phyloP scores from a whole-genome alignment of 2,329 filamentous ascomycete genomes.

The Calonectria crousiana region DNA sequence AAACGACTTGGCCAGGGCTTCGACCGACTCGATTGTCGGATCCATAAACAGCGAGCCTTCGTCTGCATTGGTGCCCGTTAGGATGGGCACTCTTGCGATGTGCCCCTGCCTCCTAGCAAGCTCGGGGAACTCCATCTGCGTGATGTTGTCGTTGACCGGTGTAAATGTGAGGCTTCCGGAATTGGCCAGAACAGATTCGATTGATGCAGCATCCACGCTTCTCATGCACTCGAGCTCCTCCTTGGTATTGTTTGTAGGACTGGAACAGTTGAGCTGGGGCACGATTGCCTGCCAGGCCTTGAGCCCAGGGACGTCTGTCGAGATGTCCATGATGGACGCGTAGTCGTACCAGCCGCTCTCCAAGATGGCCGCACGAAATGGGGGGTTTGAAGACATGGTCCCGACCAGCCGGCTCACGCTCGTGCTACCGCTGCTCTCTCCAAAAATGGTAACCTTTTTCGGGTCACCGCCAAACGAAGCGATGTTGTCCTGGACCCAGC shows the following conservation, averaged over 20 bases:
- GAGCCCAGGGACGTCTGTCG: not conserved
- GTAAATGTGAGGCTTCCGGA: not conserved
- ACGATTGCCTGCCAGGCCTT: not conserved
- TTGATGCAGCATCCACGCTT: not conserved
- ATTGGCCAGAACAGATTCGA: not conserved
- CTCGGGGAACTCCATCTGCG: not conserved
- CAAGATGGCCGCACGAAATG: not conserved
- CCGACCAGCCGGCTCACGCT: not conserved
- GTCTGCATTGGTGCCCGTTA: not conserved
- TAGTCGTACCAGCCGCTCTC: conserved; percentile 3
- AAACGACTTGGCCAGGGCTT: not conserved
- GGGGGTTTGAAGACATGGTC: not conserved
- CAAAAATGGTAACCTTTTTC: not conserved
- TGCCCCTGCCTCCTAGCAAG: not conserved
- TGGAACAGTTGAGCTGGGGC: not conserved
- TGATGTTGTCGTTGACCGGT: not conserved
- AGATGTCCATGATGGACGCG: not conserved
- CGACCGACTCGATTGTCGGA: not conserved
- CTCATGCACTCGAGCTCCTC: not conserved
- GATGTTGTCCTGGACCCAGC: not conserved
- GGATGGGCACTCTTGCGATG: not conserved
- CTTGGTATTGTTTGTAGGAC: not conserved
- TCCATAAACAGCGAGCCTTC: conserved; percentile 1
- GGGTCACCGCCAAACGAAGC: not conserved
- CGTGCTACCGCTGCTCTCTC: not conserved